Base-by-base conservation (phyloP, 805 yeast genomes). In the Clavispora fructus region DNA sequence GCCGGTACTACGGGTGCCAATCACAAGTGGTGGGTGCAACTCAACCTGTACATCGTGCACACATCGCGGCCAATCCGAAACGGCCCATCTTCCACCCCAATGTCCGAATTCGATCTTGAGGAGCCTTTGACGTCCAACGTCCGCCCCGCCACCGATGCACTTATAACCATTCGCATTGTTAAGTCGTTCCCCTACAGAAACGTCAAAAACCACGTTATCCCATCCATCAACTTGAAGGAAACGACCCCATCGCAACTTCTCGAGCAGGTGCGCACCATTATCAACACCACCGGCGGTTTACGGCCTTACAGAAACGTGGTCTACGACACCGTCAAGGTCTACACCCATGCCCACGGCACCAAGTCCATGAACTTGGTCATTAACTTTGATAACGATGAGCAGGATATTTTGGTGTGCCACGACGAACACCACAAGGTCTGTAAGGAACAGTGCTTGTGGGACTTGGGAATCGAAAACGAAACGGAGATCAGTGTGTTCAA, bases 291-390 rank as follows among this genome's bases (percentile, higher is more conserved):
- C 12, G 89, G 94, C 7, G 81, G 79, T 0, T 78, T 83, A 48
- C 75, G 97, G 58, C 96, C 98, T 1, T 91, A 82, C 64, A 75
- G 97, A 59, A 86, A 76, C 49, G 87, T 87, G 9, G 71, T 67
- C 0, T 86, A 81, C 52, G 87, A 92, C 60, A 73, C 91, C 0
- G 63, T 92, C 46, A 94, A 94, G 64, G 76, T 94, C 7, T 94
- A 94, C 67, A 86, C 96, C 27, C 90, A 89, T 61, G 98, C 99
- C 0, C 98, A 92, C 64, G 94, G 95, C 11, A 79, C 96, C 28
- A 94, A 94, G 67, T 87, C 97, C 2, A 85, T 90, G 80, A 90
- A 94, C 60, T 73, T 94, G 54, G 94, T 90, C 40, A 86, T 94
- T 51, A 94, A 94, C 62, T 78, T 94, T 62, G 96, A 88, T 26